phyloP scores from a whole-genome alignment of 2,329 filamentous ascomycete genomes.

The Ceratocystis alfenasii region DNA sequence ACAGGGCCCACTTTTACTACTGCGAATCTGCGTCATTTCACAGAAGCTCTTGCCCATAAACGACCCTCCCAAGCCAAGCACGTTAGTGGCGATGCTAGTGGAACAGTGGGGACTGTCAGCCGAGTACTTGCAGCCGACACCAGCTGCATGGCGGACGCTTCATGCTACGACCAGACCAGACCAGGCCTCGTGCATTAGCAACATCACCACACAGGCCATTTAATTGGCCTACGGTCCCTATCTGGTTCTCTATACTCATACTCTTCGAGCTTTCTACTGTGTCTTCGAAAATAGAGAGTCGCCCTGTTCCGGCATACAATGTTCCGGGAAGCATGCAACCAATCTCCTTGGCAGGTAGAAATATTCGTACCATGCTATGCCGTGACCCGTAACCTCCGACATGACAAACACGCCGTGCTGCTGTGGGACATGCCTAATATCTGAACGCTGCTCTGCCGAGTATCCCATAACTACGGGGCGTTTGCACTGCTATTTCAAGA shows the following conservation, averaged over 20 bases:
- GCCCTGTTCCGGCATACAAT: slow-evolving; percentile 28
- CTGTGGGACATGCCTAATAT: slow-evolving; percentile 35
- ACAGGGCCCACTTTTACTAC: slow-evolving; percentile 1
- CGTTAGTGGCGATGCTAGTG: slow-evolving; percentile 6
- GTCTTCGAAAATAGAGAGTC: slow-evolving; percentile 16
- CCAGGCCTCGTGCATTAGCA: not conserved
- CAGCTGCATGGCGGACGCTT: not conserved
- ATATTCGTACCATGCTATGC: slow-evolving; percentile 42
- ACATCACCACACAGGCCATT: not conserved
- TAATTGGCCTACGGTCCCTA: not conserved
- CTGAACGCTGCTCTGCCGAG: slow-evolving; percentile 33
- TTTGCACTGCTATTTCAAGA: not conserved
- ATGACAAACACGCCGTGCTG: slow-evolving; percentile 34
- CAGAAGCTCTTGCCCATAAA: slow-evolving; percentile 20
- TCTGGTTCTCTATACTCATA: slow-evolving; percentile 10
- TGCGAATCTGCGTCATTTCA: slow-evolving; percentile 11
- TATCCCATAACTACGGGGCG: slow-evolving; percentile 32
- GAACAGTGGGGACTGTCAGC: not conserved
- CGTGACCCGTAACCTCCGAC: slow-evolving; percentile 41
- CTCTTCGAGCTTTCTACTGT: not conserved
- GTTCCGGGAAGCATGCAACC: slow-evolving; percentile 31
- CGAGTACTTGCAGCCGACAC: not conserved
- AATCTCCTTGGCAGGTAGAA: slow-evolving; percentile 32
- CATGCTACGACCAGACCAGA: not conserved
- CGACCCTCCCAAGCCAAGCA: not conserved